phyloP scores from a whole-genome alignment of 352 stramenopile genomes.

The Phytophthora crassamura region DNA sequence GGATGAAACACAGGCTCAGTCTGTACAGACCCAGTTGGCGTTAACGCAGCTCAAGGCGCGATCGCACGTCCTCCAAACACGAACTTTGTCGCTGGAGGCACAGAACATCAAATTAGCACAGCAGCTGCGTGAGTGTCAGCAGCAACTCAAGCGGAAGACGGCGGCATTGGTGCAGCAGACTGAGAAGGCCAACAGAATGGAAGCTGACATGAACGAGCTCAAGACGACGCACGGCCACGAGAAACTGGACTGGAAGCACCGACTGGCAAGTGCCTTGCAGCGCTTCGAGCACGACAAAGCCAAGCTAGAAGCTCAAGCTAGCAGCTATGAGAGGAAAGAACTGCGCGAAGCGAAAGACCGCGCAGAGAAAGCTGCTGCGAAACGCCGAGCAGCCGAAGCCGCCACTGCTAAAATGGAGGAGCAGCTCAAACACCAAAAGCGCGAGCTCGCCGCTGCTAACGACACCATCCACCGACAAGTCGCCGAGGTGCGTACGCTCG shows the following conservation, averaged over 20 bases:
- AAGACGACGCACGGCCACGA: conserved; percentile 36
- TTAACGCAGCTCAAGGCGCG: conserved; percentile 53
- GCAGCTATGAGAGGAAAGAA: conserved; percentile 31
- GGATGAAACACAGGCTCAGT: conserved; percentile 55
- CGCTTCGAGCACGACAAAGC: conserved; percentile 40
- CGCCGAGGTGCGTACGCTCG: conserved; percentile 24
- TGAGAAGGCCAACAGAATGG: conserved; percentile 45
- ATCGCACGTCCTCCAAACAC: conserved; percentile 55
- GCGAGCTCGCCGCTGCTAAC: conserved; percentile 16
- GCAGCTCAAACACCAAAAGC: conserved; percentile 35
- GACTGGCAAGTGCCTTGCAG: conserved; percentile 34
- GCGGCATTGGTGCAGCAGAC: conserved; percentile 32
- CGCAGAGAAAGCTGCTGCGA: conserved; percentile 35
- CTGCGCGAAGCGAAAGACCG: conserved; percentile 34
- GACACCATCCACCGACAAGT: conserved; percentile 10
- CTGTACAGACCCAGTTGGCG: conserved; percentile 46
- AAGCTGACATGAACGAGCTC: conserved; percentile 35
- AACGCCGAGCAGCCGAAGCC: conserved; percentile 29
- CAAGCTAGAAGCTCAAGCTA: conserved; percentile 32
- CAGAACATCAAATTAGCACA: conserved; percentile 40
- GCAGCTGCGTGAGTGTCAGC: conserved; percentile 40
- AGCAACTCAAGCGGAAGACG: conserved; percentile 42
- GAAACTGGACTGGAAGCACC: conserved; percentile 43
- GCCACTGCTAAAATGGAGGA: conserved; percentile 14
- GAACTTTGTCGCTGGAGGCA: conserved; percentile 31